Evolutionary conservation across 1,284 basidiomycete genomes (phyloP).

Genomic region (Porogramme epimiltina): DNA sequence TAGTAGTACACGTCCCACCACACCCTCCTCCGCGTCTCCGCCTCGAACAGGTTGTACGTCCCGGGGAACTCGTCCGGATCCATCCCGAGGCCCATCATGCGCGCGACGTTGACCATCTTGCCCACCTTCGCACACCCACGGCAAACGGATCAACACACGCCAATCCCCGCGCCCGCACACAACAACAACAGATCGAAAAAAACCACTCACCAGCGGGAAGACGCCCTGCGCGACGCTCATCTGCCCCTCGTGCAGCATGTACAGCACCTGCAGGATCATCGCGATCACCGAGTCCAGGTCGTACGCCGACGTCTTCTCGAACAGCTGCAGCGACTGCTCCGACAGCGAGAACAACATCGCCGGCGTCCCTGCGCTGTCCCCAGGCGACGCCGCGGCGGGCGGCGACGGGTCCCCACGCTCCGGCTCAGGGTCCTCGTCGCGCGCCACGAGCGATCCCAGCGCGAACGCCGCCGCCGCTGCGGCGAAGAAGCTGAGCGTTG

Average conservation of each 20-base stretch:
- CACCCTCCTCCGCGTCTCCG: constrained; percentile 59
- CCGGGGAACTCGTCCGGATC: constrained; percentile 59
- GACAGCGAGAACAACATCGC: constrained; percentile 47
- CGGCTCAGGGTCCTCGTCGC: constrained; percentile 21
- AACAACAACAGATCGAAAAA: background rate
- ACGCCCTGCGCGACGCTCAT: constrained; percentile 43
- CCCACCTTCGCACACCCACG: constrained; percentile 45
- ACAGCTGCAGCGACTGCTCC: constrained; percentile 44
- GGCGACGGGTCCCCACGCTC: background rate
- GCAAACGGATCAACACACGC: constrained; percentile 2
- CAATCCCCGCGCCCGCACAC: constrained; percentile 1
- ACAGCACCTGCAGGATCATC: constrained; percentile 55
- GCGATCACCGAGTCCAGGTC: constrained; percentile 55
- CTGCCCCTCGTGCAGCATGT: constrained; percentile 51
- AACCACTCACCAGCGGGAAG: constrained; percentile 42
- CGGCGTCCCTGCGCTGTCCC: constrained; percentile 28
- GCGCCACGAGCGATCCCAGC: constrained; percentile 48
- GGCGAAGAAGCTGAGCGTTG: constrained; percentile 61
- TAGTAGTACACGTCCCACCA: constrained; percentile 80
- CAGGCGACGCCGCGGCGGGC: constrained; percentile 16
- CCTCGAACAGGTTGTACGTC: constrained; percentile 48
- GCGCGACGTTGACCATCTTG: constrained; percentile 67
- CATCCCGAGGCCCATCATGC: constrained; percentile 58
- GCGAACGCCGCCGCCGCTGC: constrained; percentile 56
- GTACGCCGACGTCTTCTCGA: constrained; percentile 42